These are phyloP conservation scores for Stagonosporopsis vannaccii DNA, from an alignment of 2,329 filamentous ascomycete species.

Conservation along the genomic window DNA sequence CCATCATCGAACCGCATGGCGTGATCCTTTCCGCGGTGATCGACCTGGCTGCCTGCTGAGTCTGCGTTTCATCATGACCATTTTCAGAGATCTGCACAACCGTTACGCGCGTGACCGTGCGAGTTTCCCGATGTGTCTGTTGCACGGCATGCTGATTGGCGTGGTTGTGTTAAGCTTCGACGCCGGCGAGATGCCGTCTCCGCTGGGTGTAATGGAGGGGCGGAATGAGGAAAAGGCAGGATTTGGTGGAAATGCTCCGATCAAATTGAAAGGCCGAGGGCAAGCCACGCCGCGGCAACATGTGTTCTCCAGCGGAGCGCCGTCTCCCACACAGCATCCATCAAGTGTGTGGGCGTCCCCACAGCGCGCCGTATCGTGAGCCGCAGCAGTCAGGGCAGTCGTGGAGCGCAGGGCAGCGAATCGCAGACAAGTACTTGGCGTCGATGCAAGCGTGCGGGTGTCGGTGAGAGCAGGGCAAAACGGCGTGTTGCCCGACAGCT, in stretches of 20 bases:
- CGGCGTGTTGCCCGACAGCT: not conserved
- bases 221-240: slow-evolving; percentile 20
- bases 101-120: slow-evolving; percentile 47
- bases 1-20: slow-evolving; percentile 11
- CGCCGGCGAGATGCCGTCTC: slow-evolving; percentile 27
- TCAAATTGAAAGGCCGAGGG: slow-evolving; percentile 12
- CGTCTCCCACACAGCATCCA: not conserved
- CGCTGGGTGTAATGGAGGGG: slow-evolving; percentile 27
- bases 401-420: slow-evolving; percentile 13
- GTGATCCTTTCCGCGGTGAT: slow-evolving; percentile 27
- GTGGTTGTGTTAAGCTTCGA: slow-evolving; percentile 37
- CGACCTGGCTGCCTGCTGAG: slow-evolving; percentile 18
- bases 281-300: slow-evolving; percentile 15
- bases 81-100: slow-evolving; percentile 41
- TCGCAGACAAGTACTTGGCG: slow-evolving; percentile 8
- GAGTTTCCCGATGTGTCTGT: slow-evolving; percentile 35
- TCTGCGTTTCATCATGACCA: slow-evolving; percentile 15
- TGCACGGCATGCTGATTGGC: slow-evolving; percentile 33
- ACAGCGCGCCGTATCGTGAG: not conserved
- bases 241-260: slow-evolving; percentile 7
- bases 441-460: slow-evolving; percentile 21
- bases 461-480: slow-evolving; percentile 16
- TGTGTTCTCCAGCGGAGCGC: slow-evolving; percentile 5
- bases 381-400: not conserved
- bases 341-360: not conserved